Evolutionary conservation across 1,284 basidiomycete genomes (phyloP), one percentile per base, ranked within the genome.

Genomic region (Melampsora abietis-canadensis): DNA sequence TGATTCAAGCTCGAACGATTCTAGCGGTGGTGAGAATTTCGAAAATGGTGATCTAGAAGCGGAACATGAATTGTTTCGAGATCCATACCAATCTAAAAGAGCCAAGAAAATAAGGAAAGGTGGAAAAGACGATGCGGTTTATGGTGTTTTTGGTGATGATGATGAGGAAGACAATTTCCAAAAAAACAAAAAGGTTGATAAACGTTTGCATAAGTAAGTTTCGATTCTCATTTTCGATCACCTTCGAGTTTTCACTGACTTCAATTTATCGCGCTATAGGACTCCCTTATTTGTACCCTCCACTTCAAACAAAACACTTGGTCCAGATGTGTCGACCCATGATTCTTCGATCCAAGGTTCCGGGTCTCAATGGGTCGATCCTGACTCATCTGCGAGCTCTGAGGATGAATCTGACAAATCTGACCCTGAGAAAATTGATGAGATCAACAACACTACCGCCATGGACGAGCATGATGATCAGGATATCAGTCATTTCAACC

Each of bases 61-160:
- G 21, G 92, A 93, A 80, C 87, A 89, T 48, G 86, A 86, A 44
- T 85, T 93, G 27, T 92, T 92, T 81, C 86, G 89, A 81, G 87
- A 92, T 77, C 90, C 91, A 4, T 90, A 91, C 82, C 85, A 87
- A 76, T 84, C 86, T 76, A 80, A 80, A 40, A 81, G 81, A 72
- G 91, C 89, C 78, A 86, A 87, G 74, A 78, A 79, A 31, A 84
- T 86, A 68, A 84, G 87, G 67, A 88, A 84, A 80, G 77, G 82
- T 75, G 88, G 87, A 34, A 91, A 90, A 81, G 89, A 90, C 47
- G 87, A 89, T 74, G 89, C 89, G 0, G 85, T 90, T 73, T 93
- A 94, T 79, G 93, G 93, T 3, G 84, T 92, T 0, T 94, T 93
- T 83, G 91, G 85, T 0, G 87, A 89, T 0, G 86, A 88, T 61